Conservation (phyloP, 73 alveolate species). For the Blepharisma japonicum region DNA sequence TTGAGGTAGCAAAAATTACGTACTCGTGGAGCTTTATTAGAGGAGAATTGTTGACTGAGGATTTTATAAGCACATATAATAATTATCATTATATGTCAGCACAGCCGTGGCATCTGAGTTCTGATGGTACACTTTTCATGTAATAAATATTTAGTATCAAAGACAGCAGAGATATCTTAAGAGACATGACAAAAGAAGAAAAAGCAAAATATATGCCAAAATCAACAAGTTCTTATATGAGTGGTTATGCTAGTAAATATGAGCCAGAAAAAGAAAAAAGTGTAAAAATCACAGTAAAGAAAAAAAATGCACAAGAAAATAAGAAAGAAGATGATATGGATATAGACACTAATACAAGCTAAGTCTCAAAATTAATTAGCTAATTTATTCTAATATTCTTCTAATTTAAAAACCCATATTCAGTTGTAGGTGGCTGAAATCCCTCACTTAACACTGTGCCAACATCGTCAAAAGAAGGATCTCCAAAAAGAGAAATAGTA, state of each 20-base stretch:
- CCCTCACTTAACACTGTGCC: not conserved
- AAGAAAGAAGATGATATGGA: no score
- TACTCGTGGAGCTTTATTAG: not conserved
- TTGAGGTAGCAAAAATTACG: conserved; percentile 4
- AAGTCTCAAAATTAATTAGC: no score
- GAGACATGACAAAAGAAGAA: conserved; percentile 1
- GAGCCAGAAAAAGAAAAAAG: not conserved
- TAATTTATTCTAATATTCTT: no score
- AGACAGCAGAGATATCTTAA: not conserved
- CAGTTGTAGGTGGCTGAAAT: no score
- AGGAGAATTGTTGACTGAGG: conserved; percentile 14
- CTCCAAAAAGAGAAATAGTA: not conserved
- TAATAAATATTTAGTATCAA: not conserved
- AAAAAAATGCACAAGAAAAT: not conserved
- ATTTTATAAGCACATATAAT: conserved; percentile 1
- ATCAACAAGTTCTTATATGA: not conserved
- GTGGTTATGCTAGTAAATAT: not conserved
- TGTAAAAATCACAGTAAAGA: not conserved
- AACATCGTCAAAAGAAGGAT: not conserved
- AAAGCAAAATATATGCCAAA: not conserved
- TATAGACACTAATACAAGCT: no score
- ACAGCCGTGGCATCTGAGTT: not conserved
- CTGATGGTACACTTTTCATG: conserved; percentile 8
- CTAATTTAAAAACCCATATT: no score
- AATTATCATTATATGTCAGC: not conserved